phyloP scores from a whole-genome alignment of 2,329 filamentous ascomycete genomes.

The Fusarium algeriense region DNA sequence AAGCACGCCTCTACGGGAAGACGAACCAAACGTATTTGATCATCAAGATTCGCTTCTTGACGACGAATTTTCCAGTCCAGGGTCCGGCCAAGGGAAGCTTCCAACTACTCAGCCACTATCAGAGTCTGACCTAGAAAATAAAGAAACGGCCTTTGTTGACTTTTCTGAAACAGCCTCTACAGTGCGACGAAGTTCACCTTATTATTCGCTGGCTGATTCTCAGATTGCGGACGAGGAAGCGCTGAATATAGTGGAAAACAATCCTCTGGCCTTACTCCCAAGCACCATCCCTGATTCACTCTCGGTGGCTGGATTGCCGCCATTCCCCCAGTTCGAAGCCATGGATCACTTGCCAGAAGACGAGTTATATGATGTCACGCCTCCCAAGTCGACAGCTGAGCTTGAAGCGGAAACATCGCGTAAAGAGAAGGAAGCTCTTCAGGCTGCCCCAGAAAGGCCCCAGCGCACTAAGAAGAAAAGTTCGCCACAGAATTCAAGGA shows the following conservation, averaged over 20 bases:
- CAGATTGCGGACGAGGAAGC: constrained; percentile 7
- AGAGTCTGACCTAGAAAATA: background rate
- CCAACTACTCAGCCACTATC: constrained; percentile 51
- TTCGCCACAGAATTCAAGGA: background rate
- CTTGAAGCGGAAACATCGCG: background rate
- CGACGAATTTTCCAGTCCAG: constrained; percentile 48
- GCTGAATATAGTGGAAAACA: constrained; percentile 35
- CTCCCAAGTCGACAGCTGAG: constrained; percentile 23
- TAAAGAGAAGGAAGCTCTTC: background rate
- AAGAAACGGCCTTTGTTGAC: constrained; percentile 38
- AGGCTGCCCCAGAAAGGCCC: background rate
- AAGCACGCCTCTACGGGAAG: constrained; percentile 46
- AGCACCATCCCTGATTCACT: constrained; percentile 6
- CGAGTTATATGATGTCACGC: constrained; percentile 47
- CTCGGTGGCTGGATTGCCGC: background rate
- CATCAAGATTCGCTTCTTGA: constrained; percentile 33
- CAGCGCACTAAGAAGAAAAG: background rate
- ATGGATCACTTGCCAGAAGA: constrained; percentile 45
- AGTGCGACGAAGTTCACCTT: constrained; percentile 49
- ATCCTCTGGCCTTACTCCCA: constrained; percentile 8
- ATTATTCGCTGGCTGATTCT: constrained; percentile 6
- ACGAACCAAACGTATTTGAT: constrained; percentile 42
- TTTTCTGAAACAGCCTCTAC: constrained; percentile 55
- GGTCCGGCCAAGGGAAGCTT: constrained; percentile 39
- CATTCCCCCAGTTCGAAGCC: background rate